Evolutionary conservation across 2,329 filamentous ascomycete genomes (phyloP).

Genomic region (Chaetomium sp.): DNA sequence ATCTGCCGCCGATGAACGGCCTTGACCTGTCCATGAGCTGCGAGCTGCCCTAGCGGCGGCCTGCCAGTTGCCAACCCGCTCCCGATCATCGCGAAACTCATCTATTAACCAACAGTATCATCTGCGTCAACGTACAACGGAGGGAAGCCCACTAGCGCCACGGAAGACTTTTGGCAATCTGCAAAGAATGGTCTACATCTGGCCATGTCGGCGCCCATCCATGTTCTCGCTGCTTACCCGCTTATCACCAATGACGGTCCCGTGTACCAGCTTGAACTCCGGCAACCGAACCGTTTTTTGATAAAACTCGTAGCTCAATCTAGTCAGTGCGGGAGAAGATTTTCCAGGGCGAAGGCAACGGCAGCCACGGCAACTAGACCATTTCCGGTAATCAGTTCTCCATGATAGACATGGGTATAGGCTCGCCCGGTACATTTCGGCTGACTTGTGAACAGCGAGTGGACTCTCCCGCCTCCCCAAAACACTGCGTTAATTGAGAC

Average conservation of each 20-base stretch:
- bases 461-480: no score
- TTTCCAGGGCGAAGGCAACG: constrained; percentile 5
- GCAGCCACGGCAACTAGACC: background rate
- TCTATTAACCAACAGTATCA: constrained; percentile 27
- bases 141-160: constrained; percentile 13
- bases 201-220: constrained; percentile 27
- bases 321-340: constrained; percentile 21
- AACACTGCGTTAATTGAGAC: constrained; percentile 19
- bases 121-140: constrained; percentile 31
- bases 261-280: constrained; percentile 8
- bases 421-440: constrained; percentile 9
- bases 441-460: background rate
- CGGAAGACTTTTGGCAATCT: constrained; percentile 22
- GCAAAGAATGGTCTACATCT: constrained; percentile 22
- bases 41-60: constrained; percentile 29
- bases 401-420: constrained; percentile 12
- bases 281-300: constrained; percentile 8
- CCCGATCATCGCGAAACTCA: constrained; percentile 30
- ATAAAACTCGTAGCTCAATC: no score
- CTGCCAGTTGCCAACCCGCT: constrained; percentile 27
- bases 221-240: constrained; percentile 18
- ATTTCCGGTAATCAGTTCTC: background rate
- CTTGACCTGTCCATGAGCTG: constrained; percentile 32
- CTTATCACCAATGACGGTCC: constrained; percentile 19
- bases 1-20: constrained; percentile 30